Percentiles rank a stretch among this genome's conserved stretches.
These are phyloP conservation scores for Mycogone perniciosa DNA, from an alignment of 2,329 filamentous ascomycete species.

Conservation along the genomic window DNA sequence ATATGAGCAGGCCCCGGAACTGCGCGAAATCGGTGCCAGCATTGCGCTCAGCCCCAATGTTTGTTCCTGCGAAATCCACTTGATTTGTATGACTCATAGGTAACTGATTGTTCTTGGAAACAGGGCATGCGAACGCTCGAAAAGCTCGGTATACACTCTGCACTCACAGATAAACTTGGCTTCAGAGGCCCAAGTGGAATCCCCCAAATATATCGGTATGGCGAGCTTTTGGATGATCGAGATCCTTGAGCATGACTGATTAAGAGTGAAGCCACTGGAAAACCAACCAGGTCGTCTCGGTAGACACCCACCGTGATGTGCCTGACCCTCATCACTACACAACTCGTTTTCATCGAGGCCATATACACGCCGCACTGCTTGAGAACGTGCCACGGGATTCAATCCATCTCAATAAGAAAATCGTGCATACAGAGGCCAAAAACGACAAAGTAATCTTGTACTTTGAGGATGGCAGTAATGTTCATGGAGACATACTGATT, in stretches of 20 bases:
- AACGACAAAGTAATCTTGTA: slow-evolving; percentile 22
- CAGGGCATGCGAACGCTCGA: slow-evolving; percentile 42
- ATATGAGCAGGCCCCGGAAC: slow-evolving; percentile 41
- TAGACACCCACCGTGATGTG: slow-evolving; percentile 34
- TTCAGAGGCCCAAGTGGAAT: slow-evolving; percentile 28
- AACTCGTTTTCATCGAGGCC: slow-evolving; percentile 40
- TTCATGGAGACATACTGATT: slow-evolving; percentile 40
- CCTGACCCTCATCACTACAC: slow-evolving; percentile 34
- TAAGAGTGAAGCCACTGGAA: slow-evolving; percentile 32
- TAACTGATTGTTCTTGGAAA: not conserved
- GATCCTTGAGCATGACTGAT: no score
- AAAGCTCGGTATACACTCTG: slow-evolving; percentile 40
- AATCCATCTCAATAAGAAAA: slow-evolving; percentile 39
- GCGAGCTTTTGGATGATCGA: no score
- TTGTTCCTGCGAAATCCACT: not conserved
- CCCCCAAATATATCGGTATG: slow-evolving; percentile 7
- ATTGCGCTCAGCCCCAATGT: slow-evolving; percentile 44
- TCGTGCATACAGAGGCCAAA: slow-evolving; percentile 22
- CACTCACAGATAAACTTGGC: slow-evolving; percentile 33
- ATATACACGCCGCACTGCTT: slow-evolving; percentile 41
- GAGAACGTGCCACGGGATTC: slow-evolving; percentile 35
- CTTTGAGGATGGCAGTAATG: slow-evolving; percentile 40
- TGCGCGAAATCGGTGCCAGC: slow-evolving; percentile 41
- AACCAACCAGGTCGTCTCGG: slow-evolving; percentile 39
- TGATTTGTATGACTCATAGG: not conserved